phyloP scores from a whole-genome alignment of 768 basidiomycete species.

The Lentinula lateritia region DNA sequence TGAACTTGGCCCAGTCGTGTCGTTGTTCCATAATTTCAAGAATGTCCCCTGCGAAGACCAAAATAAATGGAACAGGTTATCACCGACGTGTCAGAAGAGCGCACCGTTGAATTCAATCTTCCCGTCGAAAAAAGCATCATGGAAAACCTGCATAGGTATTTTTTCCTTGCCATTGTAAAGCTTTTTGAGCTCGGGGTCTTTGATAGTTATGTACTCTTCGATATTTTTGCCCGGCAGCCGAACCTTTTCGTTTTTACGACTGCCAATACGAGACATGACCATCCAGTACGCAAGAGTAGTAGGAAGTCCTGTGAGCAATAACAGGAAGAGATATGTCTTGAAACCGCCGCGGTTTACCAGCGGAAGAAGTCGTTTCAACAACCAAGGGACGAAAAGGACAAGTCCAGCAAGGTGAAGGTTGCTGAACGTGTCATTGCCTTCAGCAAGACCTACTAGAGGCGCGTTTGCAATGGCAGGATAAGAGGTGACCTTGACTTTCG shows the following conservation, averaged over 20 bases:
- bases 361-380: slow-evolving; percentile 79
- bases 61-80: not conserved
- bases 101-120: slow-evolving; percentile 95
- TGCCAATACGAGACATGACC: slow-evolving; percentile 75
- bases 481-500: slow-evolving; percentile 52
- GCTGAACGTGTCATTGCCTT: slow-evolving; percentile 82
- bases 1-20: slow-evolving; percentile 93
- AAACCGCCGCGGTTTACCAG: slow-evolving; percentile 80
- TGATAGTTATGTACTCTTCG: slow-evolving; percentile 87
- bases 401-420: slow-evolving; percentile 74
- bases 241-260: slow-evolving; percentile 73
- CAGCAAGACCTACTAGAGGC: slow-evolving; percentile 73
- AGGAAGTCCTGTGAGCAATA: slow-evolving; percentile 70
- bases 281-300: slow-evolving; percentile 87
- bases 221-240: slow-evolving; percentile 78
- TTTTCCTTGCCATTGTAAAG: slow-evolving; percentile 82
- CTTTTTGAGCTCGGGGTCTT: slow-evolving; percentile 74
- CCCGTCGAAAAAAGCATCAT: slow-evolving; percentile 95
- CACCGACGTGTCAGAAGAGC: slow-evolving; percentile 16
- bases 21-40: slow-evolving; percentile 91
- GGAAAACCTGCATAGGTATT: slow-evolving; percentile 96
- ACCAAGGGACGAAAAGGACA: slow-evolving; percentile 76
- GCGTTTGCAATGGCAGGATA: slow-evolving; percentile 82
- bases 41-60: slow-evolving; percentile 67
- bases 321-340: slow-evolving; percentile 80